These are phyloP conservation scores for Fusarium anguioides DNA, from an alignment of 2,329 filamentous ascomycete genomes.

Conservation along the genomic window DNA sequence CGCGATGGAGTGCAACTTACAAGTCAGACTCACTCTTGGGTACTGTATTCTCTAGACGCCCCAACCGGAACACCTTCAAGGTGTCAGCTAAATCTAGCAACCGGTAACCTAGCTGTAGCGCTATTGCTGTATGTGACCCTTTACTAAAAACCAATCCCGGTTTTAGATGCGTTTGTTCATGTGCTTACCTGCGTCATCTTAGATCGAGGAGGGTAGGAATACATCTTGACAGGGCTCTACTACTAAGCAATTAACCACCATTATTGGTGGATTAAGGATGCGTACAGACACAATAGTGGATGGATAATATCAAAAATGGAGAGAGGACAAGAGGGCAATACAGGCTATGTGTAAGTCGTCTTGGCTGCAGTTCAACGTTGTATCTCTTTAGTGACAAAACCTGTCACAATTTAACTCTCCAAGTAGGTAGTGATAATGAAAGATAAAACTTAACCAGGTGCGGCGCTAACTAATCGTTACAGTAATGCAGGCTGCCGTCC, in stretches of 20 bases:
- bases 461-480: too few relatives aligned
- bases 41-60: slow-evolving; percentile 26
- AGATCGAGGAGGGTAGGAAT: slow-evolving; percentile 12
- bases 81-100: slow-evolving; percentile 9
- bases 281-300: too few relatives aligned
- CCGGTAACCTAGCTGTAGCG: slow-evolving; percentile 2
- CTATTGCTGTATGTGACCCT: slow-evolving; percentile 27
- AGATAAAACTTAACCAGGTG: too few relatives aligned
- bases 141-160: slow-evolving; percentile 18
- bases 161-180: not conserved
- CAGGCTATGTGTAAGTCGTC: not conserved
- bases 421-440: not conserved
- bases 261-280: not conserved
- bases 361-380: slow-evolving; percentile 13
- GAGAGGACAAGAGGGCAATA: not conserved
- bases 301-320: not conserved
- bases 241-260: not conserved
- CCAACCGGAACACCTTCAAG: not conserved
- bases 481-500: slow-evolving; percentile 16
- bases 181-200: slow-evolving; percentile 28
- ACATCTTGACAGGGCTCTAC: slow-evolving; percentile 5
- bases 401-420: slow-evolving; percentile 13
- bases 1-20: not conserved
- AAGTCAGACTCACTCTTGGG: not conserved
- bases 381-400: slow-evolving; percentile 26